These are phyloP conservation scores for Nothophytophthora sp. DNA, from an alignment of 352 stramenopile genomes.

Conservation along the genomic window DNA sequence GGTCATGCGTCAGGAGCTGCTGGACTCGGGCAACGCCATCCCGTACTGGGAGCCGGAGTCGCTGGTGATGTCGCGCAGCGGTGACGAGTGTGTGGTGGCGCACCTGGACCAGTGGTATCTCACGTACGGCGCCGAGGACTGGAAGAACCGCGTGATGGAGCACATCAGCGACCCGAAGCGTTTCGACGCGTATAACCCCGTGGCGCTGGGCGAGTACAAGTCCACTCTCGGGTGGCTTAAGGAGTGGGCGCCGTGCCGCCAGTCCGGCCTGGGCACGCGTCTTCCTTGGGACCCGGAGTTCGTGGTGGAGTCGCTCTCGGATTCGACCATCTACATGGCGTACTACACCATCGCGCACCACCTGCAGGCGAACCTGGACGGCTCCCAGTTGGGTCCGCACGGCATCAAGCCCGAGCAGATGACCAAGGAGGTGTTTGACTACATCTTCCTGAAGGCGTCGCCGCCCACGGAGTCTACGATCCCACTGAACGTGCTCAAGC, in stretches of 20 bases:
- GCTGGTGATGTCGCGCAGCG: slow-evolving; percentile 95
- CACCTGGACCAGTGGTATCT: slow-evolving; percentile 99
- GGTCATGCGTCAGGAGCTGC: slow-evolving; percentile 96
- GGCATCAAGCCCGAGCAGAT: slow-evolving; percentile 84
- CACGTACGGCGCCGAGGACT: slow-evolving; percentile 98
- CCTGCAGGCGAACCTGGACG: slow-evolving; percentile 96
- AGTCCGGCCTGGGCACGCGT: slow-evolving; percentile 96
- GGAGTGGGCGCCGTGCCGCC: slow-evolving; percentile 98
- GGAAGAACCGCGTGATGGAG: slow-evolving; percentile 94
- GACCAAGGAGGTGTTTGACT: slow-evolving; percentile 98
- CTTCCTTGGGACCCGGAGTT: slow-evolving; percentile 99
- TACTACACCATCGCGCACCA: slow-evolving; percentile 99
- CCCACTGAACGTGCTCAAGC: slow-evolving; percentile 86
- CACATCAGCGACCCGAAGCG: slow-evolving; percentile 93
- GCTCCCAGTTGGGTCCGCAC: slow-evolving; percentile 87
- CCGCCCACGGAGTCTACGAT: slow-evolving; percentile 89
- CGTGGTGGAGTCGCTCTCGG: slow-evolving; percentile 99
- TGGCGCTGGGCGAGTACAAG: slow-evolving; percentile 95
- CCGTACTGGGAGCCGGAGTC: slow-evolving; percentile 99
- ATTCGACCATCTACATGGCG: slow-evolving; percentile 99
- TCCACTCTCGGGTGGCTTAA: slow-evolving; percentile 99
- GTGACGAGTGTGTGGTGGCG: slow-evolving; percentile 99
- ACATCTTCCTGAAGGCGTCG: slow-evolving; percentile 96
- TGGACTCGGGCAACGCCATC: slow-evolving; percentile 93
- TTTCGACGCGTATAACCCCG: slow-evolving; percentile 96